Evolutionary conservation across 106 monocot genomes (phyloP).

Genomic region (Hemerocallis citrina): DNA sequence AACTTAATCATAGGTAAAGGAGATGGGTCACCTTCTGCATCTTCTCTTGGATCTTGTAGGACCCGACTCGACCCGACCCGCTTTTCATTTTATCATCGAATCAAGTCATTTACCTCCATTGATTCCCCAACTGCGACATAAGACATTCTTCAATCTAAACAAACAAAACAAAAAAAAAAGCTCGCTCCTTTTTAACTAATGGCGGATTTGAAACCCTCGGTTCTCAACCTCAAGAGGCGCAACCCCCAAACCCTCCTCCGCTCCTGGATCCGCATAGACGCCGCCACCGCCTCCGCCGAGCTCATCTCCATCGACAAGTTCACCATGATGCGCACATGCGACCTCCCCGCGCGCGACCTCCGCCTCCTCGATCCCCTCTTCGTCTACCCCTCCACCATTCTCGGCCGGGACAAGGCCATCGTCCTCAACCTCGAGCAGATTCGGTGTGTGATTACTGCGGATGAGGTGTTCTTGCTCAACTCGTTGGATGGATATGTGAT

Average conservation of each 20-base stretch:
- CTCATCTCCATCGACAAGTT: conserved; percentile 41
- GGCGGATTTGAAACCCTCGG: too few relatives aligned
- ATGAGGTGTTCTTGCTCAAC: conserved; percentile 51
- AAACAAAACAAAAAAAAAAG: too few relatives aligned
- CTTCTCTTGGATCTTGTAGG: too few relatives aligned
- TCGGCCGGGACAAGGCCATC: conserved; percentile 46
- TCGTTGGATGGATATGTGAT: conserved; percentile 30
- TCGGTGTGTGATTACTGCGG: conserved; percentile 53
- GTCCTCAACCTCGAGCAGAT: conserved; percentile 61
- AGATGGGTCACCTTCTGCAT: too few relatives aligned
- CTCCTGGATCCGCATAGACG: conserved; percentile 43
- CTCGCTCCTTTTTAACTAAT: too few relatives aligned
- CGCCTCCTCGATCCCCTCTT: conserved; percentile 60
- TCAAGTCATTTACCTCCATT: too few relatives aligned
- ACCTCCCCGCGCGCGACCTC: conserved; percentile 46
- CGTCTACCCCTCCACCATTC: conserved; percentile 52
- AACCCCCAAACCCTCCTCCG: conserved; percentile 20
- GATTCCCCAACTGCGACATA: too few relatives aligned
- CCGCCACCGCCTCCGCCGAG: conserved; percentile 19
- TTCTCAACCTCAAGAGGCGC: conserved; percentile 17
- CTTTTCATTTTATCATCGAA: too few relatives aligned
- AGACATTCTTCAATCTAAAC: too few relatives aligned
- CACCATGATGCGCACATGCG: conserved; percentile 54
- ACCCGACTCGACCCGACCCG: too few relatives aligned
- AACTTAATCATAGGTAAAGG: too few relatives aligned